Percentiles rank a stretch among this genome's conserved stretches.
phyloP scores from a whole-genome alignment of 83 land plant species.

The Picea abies region DNA sequence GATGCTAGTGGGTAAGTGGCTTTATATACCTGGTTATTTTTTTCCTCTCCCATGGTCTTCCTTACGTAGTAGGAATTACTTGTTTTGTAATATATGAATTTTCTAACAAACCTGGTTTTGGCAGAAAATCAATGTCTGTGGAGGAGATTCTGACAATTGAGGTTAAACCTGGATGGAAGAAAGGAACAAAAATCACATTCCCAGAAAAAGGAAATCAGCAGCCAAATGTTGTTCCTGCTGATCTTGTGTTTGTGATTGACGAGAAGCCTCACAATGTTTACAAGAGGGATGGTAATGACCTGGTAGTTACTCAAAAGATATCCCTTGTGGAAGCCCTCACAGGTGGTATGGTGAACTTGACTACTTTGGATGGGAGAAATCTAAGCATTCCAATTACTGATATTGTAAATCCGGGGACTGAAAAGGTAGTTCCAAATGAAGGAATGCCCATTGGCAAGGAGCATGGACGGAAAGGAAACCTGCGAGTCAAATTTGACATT shows the following conservation, averaged over 20 bases:
- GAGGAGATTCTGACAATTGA: conserved; percentile 85
- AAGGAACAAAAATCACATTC: too few relatives aligned
- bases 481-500: conserved; percentile 75
- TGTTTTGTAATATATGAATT: neutral
- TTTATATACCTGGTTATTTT: neutral
- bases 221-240: conserved; percentile 71
- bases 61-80: neutral
- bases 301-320: conserved; percentile 54
- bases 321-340: conserved; percentile 79
- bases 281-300: conserved; percentile 83
- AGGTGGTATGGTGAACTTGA: conserved; percentile 60
- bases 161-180: conserved; percentile 94
- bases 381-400: conserved; percentile 57
- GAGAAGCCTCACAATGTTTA: conserved; percentile 83
- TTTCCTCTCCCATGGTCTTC: too few relatives aligned
- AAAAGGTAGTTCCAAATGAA: conserved; percentile 73
- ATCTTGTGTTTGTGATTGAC: conserved; percentile 77
- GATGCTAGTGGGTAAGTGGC: conserved; percentile 86
- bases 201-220: conserved; percentile 85
- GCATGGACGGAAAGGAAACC: conserved; percentile 69
- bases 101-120: neutral
- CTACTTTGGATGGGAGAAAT: conserved; percentile 68
- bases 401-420: conserved; percentile 61
- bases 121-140: conserved; percentile 54
- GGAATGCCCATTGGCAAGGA: conserved; percentile 94